Evolutionary conservation across 192 early-diverging fungal species (phyloP).

Genomic region (Physocladia obscura): DNA sequence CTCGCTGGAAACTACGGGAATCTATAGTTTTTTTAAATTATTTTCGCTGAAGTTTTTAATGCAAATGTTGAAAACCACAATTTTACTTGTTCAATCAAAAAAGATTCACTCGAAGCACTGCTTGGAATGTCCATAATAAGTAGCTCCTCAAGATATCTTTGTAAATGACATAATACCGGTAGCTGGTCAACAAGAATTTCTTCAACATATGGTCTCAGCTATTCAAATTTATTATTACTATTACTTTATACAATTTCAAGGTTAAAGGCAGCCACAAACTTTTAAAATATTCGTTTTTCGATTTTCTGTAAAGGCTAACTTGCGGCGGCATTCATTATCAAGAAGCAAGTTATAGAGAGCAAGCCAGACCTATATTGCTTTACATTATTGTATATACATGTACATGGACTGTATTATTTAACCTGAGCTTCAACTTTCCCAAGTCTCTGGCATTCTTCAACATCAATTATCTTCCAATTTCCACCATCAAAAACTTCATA

Average conservation of each 20-base stretch:
- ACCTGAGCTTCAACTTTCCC: slow-evolving; percentile 51
- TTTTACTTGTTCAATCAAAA: slow-evolving; percentile 37
- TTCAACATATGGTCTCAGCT: slow-evolving; percentile 32
- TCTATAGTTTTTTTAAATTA: slow-evolving; percentile 1
- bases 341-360: slow-evolving; percentile 49
- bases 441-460: slow-evolving; percentile 37
- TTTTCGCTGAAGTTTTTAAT: too few species aligned
- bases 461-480: slow-evolving; percentile 37
- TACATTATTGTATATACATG: background rate
- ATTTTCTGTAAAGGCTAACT: slow-evolving; percentile 35
- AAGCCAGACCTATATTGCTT: slow-evolving; percentile 44
- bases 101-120: background rate
- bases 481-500: slow-evolving; percentile 40
- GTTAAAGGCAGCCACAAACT: slow-evolving; percentile 34
- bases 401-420: background rate
- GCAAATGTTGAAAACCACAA: too few species aligned
- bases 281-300: slow-evolving; percentile 45
- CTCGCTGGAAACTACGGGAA: background rate
- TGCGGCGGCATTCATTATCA: slow-evolving; percentile 46
- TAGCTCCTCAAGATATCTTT: slow-evolving; percentile 51
- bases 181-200: slow-evolving; percentile 48
- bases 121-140: slow-evolving; percentile 37
- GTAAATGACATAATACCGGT: slow-evolving; percentile 40
- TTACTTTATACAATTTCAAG: background rate
- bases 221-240: background rate